Evolutionary conservation across 352 stramenopile genomes (phyloP), one percentile per base, ranked within the genome.

Genomic region (Globisporangium barbulae): DNA sequence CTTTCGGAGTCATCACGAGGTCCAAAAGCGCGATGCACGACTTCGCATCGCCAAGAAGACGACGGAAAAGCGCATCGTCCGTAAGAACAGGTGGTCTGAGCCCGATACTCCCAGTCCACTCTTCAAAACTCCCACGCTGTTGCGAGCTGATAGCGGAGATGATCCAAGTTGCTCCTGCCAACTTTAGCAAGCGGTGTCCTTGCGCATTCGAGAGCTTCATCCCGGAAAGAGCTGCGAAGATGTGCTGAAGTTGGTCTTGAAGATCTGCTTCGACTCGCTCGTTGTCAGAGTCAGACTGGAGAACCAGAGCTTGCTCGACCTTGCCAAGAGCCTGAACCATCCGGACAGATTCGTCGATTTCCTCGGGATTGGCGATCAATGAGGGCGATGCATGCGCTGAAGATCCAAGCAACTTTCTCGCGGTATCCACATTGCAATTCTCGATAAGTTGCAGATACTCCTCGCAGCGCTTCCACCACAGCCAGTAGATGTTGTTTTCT

Each of bases 161-260:
- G n/a, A 89, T 70, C 78, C 78, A 87, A 47, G 69, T 71, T 21
- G 74, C 69, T 3, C 79, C 64, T 13, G 70, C 68, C 30, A 89
- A 62, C 65, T 87, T 87, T 55, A 89, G 42, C 42, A 88, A 37
- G 2, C 74, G 72, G 39, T 85, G 78, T 13, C 72, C 67, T 72
- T 91, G 76, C 33, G 72, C 76, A 60, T 88, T 91, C 5, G 82
- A 89, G 4, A 88, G 63, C 60, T 85, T 82, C 59, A 86, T 76
- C 30, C 25, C 63, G 13, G 59, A 72, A 31, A 90, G 39, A 22
- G 42, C 22, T 25, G 65, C 28, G 30, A 58, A 58, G 9, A 75
- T 48, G 1, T 53, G 13, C 25, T 73, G 59, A 8, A 68, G 39
- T 15, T 71, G 47, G 8, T 59, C 30, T 17, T 70, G 33, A 30